Percentiles rank a stretch among this genome's conserved stretches.
Evolutionary conservation across 192 early-diverging fungal genomes (phyloP).

Genomic region (Physocladia obscura): DNA sequence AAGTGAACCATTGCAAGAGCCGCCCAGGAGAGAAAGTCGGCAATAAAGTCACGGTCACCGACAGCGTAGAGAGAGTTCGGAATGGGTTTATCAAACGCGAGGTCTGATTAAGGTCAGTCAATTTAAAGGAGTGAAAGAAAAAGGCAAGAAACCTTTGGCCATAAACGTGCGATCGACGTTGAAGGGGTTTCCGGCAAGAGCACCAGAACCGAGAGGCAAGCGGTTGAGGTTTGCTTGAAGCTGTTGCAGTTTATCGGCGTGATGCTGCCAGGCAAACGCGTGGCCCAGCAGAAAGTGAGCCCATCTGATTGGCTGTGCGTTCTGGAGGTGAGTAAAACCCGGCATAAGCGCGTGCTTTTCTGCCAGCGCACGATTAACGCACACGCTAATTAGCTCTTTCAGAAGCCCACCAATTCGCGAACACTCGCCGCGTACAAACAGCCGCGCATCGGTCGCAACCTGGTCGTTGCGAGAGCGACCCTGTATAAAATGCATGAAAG

Average conservation of each 20-base stretch:
- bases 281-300: constrained; percentile 86
- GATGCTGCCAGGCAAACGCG: constrained; percentile 87
- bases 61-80: constrained; percentile 92
- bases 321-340: constrained; percentile 98
- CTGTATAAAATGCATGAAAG: no score
- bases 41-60: constrained; percentile 94
- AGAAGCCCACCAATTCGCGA: constrained; percentile 61
- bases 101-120: no score
- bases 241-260: constrained; percentile 80
- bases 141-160: constrained; percentile 77
- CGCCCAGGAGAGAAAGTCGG: constrained; percentile 95
- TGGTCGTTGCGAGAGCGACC: constrained; percentile 64
- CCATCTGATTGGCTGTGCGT: constrained; percentile 98
- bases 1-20: constrained; percentile 90
- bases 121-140: no score
- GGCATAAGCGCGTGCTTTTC: constrained; percentile 98
- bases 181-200: constrained; percentile 96
- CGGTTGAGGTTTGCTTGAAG: constrained; percentile 78
- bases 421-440: constrained; percentile 87
- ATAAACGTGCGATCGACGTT: constrained; percentile 89
- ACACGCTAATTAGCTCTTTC: constrained; percentile 73
- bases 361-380: constrained; percentile 74
- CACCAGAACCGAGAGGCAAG: constrained; percentile 89
- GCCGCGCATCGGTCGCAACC: constrained; percentile 95
- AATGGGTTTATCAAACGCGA: constrained; percentile 82